These are phyloP conservation scores for Alternaria viburni DNA, from an alignment of 2,329 filamentous ascomycete species.

Conservation along the genomic window DNA sequence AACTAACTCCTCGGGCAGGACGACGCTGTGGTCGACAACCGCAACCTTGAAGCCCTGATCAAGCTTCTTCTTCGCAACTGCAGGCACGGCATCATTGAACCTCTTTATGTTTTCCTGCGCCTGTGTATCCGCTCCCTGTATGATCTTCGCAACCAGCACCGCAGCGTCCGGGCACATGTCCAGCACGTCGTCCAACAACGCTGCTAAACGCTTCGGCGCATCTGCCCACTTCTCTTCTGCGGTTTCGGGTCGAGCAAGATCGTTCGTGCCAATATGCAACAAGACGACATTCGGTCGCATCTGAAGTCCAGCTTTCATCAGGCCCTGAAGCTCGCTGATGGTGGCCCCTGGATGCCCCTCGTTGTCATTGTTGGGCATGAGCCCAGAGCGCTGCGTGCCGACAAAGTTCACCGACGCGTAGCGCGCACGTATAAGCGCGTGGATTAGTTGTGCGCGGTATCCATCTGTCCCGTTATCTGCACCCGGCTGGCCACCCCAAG, in stretches of 20 bases:
- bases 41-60: conserved; percentile 30
- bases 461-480: conserved; percentile 42
- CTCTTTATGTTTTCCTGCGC: conserved; percentile 19
- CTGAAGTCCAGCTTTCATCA: conserved; percentile 16
- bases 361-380: conserved; percentile 42
- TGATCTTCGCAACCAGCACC: conserved; percentile 49
- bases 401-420: conserved; percentile 35
- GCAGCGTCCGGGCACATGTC: conserved; percentile 37
- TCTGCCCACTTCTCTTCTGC: conserved; percentile 20
- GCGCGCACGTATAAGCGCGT: conserved; percentile 27
- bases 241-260: conserved; percentile 17
- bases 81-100: conserved; percentile 34
- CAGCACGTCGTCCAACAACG: conserved; percentile 43
- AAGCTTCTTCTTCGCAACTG: conserved; percentile 24
- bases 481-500: conserved; percentile 39
- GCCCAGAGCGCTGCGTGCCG: conserved; percentile 39
- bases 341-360: conserved; percentile 42
- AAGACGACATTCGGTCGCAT: conserved; percentile 31
- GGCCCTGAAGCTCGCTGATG: conserved; percentile 36
- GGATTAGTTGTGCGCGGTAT: conserved; percentile 44
- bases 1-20: conserved; percentile 22
- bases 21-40: conserved; percentile 33
- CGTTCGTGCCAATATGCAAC: conserved; percentile 34
- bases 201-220: conserved; percentile 43
- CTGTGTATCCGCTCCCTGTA: conserved; percentile 23